Conservation (phyloP, 2,329 filamentous ascomycete genomes). For the Iodosphaeria phyllophila region DNA sequence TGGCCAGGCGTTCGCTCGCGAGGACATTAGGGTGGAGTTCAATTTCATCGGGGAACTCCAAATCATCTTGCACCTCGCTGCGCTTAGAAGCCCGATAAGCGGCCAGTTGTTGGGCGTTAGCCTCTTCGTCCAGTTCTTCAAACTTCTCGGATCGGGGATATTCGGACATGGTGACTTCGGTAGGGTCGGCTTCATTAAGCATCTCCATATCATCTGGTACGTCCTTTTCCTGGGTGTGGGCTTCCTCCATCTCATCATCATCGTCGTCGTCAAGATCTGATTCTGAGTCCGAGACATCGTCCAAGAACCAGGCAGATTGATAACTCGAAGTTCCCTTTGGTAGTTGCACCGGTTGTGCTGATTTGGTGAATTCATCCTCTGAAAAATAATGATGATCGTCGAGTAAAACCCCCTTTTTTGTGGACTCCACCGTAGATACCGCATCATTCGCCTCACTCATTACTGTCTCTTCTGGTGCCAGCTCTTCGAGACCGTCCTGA, state of each 20-base stretch:
- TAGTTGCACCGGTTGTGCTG: conserved; percentile 49
- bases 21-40: conserved; percentile 78
- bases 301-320: conserved; percentile 83
- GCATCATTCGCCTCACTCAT: conserved; percentile 39
- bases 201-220: conserved; percentile 76
- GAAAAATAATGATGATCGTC: conserved; percentile 98
- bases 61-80: conserved; percentile 71
- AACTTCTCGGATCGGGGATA: conserved; percentile 93
- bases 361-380: conserved; percentile 53
- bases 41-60: conserved; percentile 94
- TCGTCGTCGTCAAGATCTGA: conserved; percentile 48
- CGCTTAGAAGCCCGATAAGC: conserved; percentile 64
- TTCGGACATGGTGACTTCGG: conserved; percentile 67
- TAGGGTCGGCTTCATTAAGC: conserved; percentile 44
- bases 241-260: conserved; percentile 32
- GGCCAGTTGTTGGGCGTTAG: conserved; percentile 55
- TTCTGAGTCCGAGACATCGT: conserved; percentile 65
- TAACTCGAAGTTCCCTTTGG: conserved; percentile 88
- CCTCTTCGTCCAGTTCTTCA: conserved; percentile 68
- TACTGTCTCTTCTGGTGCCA: conserved; percentile 70
- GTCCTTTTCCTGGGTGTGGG: conserved; percentile 24
- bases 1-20: conserved; percentile 66
- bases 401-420: conserved; percentile 72
- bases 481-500: conserved; percentile 62
- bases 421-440: conserved; percentile 25